Percentiles rank a stretch among this genome's conserved stretches.
Evolutionary conservation across 257 asterid species (phyloP).

Genomic region (Thymus mandschuricus): DNA sequence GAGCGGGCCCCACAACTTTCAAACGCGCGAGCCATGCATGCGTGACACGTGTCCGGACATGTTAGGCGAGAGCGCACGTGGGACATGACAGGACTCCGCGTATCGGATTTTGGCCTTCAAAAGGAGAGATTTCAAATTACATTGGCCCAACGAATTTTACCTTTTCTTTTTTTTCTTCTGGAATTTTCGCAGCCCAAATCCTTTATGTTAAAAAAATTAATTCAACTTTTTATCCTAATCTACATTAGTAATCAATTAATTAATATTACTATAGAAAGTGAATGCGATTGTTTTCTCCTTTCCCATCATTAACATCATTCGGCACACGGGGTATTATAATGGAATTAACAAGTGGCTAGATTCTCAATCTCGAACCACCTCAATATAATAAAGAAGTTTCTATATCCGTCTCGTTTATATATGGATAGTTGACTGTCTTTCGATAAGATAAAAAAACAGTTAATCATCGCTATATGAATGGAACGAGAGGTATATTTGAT

Average conservation of each 20-base stretch:
- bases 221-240: background rate
- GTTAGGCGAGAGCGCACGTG: slow-evolving; percentile 43
- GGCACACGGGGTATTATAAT: slow-evolving; percentile 16
- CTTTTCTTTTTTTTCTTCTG: background rate
- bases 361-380: background rate
- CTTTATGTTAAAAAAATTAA: background rate
- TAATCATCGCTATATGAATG: too few species aligned
- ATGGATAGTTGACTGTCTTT: too few species aligned
- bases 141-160: background rate
- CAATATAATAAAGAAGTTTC: background rate
- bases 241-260: background rate
- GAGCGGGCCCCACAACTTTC: slow-evolving; percentile 32
- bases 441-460: too few species aligned
- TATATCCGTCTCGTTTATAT: too few species aligned
- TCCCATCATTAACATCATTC: slow-evolving; percentile 4
- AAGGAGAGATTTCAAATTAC: background rate
- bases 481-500: too few species aligned
- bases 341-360: background rate
- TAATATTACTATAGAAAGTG: slow-evolving; percentile 9
- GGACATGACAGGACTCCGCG: slow-evolving; percentile 52
- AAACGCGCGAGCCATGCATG: slow-evolving; percentile 41
- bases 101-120: slow-evolving; percentile 20
- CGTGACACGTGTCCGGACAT: slow-evolving; percentile 46
- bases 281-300: slow-evolving; percentile 3
- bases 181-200: slow-evolving; percentile 10